phyloP scores from a whole-genome alignment of 768 basidiomycete genomes.

The Suillus subluteus region DNA sequence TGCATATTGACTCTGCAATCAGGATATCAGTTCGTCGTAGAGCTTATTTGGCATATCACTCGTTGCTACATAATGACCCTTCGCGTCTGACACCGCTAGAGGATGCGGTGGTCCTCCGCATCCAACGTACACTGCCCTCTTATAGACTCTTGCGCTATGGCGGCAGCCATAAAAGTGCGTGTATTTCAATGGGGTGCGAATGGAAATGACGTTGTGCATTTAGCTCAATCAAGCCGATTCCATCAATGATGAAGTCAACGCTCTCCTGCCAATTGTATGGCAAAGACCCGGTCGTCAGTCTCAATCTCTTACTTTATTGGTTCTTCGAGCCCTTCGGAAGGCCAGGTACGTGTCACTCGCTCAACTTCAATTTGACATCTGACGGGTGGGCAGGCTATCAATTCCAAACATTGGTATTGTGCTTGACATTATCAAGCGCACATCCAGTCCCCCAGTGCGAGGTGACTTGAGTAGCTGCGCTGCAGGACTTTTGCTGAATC shows the following conservation, averaged over 20 bases:
- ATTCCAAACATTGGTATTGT: conserved; percentile 21
- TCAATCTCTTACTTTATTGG: conserved; percentile 7
- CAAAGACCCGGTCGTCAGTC: neutral
- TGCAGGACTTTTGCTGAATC: conserved; percentile 20
- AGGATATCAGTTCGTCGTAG: conserved; percentile 66
- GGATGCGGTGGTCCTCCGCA: conserved; percentile 19
- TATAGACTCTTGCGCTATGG: conserved; percentile 15
- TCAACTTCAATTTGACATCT: neutral
- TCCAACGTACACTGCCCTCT: conserved; percentile 18
- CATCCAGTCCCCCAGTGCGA: conserved; percentile 26
- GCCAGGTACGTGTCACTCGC: conserved; percentile 10
- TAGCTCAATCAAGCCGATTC: conserved; percentile 1
- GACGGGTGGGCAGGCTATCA: conserved; percentile 1
- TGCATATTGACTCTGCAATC: conserved; percentile 15
- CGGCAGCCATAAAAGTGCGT: conserved; percentile 28
- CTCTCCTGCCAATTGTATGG: conserved; percentile 9
- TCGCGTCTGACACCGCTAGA: conserved; percentile 50
- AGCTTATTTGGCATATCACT: conserved; percentile 59
- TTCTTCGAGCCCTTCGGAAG: conserved; percentile 29
- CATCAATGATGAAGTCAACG: conserved; percentile 5
- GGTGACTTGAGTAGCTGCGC: conserved; percentile 22
- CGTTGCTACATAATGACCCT: conserved; percentile 50
- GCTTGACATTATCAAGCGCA: conserved; percentile 29
- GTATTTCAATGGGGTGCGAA: neutral
- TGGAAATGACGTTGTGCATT: neutral